These are phyloP conservation scores for Erodium moschatum DNA, from an alignment of 441 rosid species.

Conservation along the genomic window DNA sequence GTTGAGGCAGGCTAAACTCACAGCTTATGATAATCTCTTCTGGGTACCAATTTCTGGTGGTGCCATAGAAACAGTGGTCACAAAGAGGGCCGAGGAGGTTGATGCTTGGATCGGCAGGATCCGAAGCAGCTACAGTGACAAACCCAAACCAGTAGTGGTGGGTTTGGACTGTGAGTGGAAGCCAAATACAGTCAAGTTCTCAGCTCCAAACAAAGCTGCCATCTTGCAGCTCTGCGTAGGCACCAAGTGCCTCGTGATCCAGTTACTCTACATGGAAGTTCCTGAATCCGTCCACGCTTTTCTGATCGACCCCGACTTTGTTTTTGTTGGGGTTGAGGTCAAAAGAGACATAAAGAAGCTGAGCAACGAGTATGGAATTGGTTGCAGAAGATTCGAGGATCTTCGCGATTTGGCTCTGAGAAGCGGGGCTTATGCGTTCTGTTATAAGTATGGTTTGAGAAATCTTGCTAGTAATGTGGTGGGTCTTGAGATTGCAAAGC, in stretches of 20 bases:
- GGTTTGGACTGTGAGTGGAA: constrained; percentile 35
- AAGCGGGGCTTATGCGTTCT: constrained; percentile 14
- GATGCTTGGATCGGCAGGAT: constrained; percentile 22
- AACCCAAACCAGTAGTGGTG: constrained; percentile 13
- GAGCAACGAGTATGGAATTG: constrained; percentile 22
- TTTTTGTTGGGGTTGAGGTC: constrained; percentile 28
- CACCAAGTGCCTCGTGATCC: constrained; percentile 28
- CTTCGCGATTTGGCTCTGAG: constrained; percentile 20
- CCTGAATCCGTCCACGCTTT: constrained; percentile 23
- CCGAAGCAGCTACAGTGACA: neutral
- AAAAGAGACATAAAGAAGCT: constrained; percentile 21
- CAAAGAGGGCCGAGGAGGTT: constrained; percentile 12
- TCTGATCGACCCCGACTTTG: constrained; percentile 8
- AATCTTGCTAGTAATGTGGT: constrained; percentile 15
- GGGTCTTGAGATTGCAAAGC: constrained; percentile 22
- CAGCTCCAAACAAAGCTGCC: constrained; percentile 20
- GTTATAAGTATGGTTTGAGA: constrained; percentile 20
- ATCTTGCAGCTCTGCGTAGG: constrained; percentile 30
- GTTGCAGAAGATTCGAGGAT: constrained; percentile 13
- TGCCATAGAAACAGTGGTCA: constrained; percentile 23
- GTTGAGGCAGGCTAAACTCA: too few species aligned
- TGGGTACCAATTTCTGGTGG: too few species aligned
- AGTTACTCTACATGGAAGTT: constrained; percentile 24
- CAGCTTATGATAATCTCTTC: too few species aligned
- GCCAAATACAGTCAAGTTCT: constrained; percentile 11